A percentile compares a stretch with the other conserved stretches of the same genome.
These are phyloP conservation scores for Umbelopsis sp. DNA, from an alignment of 371 early-diverging fungal genomes.

Conservation along the genomic window DNA sequence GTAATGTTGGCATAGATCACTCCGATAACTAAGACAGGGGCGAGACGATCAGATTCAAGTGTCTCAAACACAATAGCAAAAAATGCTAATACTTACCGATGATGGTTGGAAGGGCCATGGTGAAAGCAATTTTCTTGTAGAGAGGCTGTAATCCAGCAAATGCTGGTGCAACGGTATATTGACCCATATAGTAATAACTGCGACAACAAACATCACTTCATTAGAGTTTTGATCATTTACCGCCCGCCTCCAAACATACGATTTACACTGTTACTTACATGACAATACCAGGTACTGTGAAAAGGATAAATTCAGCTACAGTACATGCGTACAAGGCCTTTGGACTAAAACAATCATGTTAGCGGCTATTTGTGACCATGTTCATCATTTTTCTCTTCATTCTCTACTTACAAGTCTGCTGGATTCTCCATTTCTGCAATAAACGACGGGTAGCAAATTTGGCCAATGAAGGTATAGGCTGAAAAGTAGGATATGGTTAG, in stretches of 20 bases:
- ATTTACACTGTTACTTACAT: neutral
- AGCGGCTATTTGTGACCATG: neutral
- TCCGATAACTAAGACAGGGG: neutral
- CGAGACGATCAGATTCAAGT: too few species aligned
- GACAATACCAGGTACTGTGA: constrained; percentile 3
- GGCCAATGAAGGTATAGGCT: constrained; percentile 15
- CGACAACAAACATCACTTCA: neutral
- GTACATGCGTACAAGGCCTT: constrained; percentile 16
- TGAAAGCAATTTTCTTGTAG: constrained; percentile 16
- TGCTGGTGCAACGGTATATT: constrained; percentile 11
- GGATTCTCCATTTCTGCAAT: constrained; percentile 15
- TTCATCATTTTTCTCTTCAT: neutral
- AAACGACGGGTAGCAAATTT: constrained; percentile 8
- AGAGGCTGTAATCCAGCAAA: constrained; percentile 8
- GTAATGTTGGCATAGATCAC: constrained; percentile 10
- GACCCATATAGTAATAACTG: constrained; percentile 12
- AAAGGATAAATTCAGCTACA: constrained; percentile 11
- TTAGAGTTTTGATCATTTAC: neutral
- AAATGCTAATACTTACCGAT: neutral
- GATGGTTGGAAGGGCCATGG: constrained; percentile 12
- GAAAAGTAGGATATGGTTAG: neutral
- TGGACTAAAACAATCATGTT: neutral
- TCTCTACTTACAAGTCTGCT: constrained; percentile 3
- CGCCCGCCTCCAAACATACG: neutral
- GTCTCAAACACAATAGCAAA: neutral